A percentile compares a stretch with the other conserved stretches of the same genome.
These are phyloP conservation scores for Ogataea angusta DNA, from an alignment of 805 yeast species.

Conservation along the genomic window DNA sequence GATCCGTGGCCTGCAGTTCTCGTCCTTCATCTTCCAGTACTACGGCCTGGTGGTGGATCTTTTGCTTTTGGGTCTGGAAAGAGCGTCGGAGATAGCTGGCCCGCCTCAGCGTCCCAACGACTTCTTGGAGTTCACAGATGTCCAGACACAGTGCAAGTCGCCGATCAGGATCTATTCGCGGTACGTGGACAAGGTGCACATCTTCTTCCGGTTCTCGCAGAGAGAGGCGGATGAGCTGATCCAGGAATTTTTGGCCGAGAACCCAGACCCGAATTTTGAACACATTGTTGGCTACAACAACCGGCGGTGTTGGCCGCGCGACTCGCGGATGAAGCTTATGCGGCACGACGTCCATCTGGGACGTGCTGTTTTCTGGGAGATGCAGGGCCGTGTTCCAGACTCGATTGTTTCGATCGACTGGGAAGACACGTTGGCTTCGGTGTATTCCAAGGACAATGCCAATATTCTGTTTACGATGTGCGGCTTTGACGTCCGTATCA, in stretches of 20 bases:
- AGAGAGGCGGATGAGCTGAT: conserved; percentile 74
- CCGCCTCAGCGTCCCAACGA: conserved; percentile 66
- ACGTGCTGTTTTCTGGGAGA: conserved; percentile 88
- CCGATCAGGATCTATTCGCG: conserved; percentile 83
- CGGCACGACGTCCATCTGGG: conserved; percentile 91
- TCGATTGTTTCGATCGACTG: conserved; percentile 72
- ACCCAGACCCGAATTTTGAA: conserved; percentile 91
- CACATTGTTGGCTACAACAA: conserved; percentile 83
- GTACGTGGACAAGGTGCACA: conserved; percentile 76
- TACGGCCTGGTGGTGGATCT: conserved; percentile 86
- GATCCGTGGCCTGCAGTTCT: conserved; percentile 83
- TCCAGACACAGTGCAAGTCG: conserved; percentile 56
- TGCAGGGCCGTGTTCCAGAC: conserved; percentile 72
- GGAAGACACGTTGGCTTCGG: conserved; percentile 80
- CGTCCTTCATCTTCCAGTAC: conserved; percentile 85
- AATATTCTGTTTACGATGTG: conserved; percentile 86
- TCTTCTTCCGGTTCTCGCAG: conserved; percentile 70
- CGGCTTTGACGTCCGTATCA: conserved; percentile 89
- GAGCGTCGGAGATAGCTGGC: conserved; percentile 89
- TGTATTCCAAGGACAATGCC: conserved; percentile 87
- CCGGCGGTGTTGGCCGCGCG: conserved; percentile 93
- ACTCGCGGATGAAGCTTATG: conserved; percentile 84
- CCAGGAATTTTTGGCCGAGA: conserved; percentile 72
- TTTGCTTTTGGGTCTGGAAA: conserved; percentile 74
- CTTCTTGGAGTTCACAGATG: conserved; percentile 67